A percentile compares a stretch with the other conserved stretches of the same genome.
phyloP scores from a whole-genome alignment of 106 monocot genomes.

The Iris macrosiphon region DNA sequence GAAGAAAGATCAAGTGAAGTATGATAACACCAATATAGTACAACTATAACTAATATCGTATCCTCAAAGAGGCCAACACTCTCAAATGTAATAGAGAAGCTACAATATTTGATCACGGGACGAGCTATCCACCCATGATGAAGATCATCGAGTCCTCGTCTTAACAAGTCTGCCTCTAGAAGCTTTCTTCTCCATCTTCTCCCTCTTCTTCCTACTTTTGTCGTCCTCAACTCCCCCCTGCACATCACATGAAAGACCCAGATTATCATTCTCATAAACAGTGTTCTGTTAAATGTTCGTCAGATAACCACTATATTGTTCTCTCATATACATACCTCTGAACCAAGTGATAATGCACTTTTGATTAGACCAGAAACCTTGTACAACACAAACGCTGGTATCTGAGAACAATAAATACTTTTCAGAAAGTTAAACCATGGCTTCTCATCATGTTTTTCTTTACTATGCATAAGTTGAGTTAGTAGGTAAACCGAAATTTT shows the following conservation, averaged over 20 bases:
- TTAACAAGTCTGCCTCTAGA: constrained; percentile 46
- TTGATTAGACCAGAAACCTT: constrained; percentile 50
- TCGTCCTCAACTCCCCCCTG: constrained; percentile 52
- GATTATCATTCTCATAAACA: too few relatives aligned
- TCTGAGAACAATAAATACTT: constrained; percentile 49
- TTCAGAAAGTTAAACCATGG: too few relatives aligned
- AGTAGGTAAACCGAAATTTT: too few relatives aligned
- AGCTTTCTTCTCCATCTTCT: constrained; percentile 67
- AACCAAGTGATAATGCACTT: constrained; percentile 33
- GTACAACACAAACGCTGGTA: constrained; percentile 68
- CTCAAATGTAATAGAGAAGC: too few relatives aligned
- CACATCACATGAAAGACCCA: too few relatives aligned
- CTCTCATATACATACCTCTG: constrained; percentile 60
- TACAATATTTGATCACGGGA: neutral
- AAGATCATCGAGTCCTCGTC: constrained; percentile 34
- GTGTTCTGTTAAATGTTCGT: too few relatives aligned
- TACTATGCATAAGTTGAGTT: too few relatives aligned
- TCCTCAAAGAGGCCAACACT: too few relatives aligned
- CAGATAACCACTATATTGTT: too few relatives aligned
- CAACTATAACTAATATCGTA: too few relatives aligned
- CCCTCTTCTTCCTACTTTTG: constrained; percentile 53
- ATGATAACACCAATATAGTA: too few relatives aligned
- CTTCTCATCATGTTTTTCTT: neutral
- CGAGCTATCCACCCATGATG: neutral
- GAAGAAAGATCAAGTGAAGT: too few relatives aligned